phyloP scores from a whole-genome alignment of 305 asterid genomes.

The Fraxinus floribunda region DNA sequence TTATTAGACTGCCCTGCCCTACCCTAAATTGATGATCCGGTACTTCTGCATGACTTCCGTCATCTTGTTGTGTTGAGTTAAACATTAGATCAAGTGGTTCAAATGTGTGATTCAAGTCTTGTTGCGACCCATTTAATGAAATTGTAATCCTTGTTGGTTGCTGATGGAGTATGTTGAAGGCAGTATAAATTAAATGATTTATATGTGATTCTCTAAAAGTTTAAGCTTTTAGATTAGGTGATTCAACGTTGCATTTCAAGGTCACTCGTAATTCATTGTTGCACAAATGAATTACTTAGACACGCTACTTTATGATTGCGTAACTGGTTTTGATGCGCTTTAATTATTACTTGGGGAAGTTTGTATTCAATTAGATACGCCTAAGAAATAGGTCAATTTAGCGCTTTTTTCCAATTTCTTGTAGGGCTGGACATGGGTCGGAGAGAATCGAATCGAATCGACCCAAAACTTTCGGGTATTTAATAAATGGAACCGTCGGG shows the following conservation, averaged over 20 bases:
- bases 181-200: background rate
- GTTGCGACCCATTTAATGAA: background rate
- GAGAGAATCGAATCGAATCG: no score
- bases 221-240: background rate
- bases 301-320: background rate
- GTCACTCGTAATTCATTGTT: background rate
- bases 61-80: background rate
- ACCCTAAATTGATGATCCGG: background rate
- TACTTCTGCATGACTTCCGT: constrained; percentile 1
- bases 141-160: background rate
- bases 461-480: no score
- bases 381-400: background rate
- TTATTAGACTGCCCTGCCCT: constrained; percentile 2
- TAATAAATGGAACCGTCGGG: no score
- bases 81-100: background rate
- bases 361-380: background rate
- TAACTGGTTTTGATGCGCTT: background rate
- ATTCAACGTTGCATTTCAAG: background rate
- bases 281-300: background rate
- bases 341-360: background rate
- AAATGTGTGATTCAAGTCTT: background rate
- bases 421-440: no score
- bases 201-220: background rate
- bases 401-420: background rate
- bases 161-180: background rate